phyloP scores from a whole-genome alignment of 139 green algal genomes.

The Tetradesmus lagerheimii region DNA sequence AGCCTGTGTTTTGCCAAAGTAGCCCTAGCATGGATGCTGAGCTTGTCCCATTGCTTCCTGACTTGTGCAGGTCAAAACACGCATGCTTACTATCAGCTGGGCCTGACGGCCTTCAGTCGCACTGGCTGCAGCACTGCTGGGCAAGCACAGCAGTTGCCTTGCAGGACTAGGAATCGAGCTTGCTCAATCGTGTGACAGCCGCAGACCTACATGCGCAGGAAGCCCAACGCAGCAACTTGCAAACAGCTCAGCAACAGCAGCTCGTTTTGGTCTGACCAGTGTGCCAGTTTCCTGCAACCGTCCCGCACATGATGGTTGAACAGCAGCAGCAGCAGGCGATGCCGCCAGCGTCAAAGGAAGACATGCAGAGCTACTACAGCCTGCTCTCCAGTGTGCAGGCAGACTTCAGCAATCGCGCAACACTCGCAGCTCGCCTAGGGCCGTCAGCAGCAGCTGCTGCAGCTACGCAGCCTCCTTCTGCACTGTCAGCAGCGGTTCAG shows the following conservation, averaged over 20 bases:
- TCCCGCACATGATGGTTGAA: not conserved
- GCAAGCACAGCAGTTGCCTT: too few relatives aligned
- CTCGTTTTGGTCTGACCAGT: not conserved
- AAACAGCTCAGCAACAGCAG: not conserved
- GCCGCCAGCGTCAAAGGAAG: not conserved
- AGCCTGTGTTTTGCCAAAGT: too few relatives aligned
- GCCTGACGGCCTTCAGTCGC: not conserved
- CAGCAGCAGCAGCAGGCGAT: not conserved
- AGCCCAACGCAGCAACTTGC: too few relatives aligned
- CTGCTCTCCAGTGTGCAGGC: not conserved
- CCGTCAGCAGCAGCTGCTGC: not conserved
- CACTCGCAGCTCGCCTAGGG: not conserved
- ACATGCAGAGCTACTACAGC: not conserved
- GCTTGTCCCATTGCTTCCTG: not conserved
- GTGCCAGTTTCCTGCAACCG: not conserved
- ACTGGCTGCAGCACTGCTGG: not conserved
- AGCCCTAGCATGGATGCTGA: too few relatives aligned
- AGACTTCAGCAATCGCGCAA: not conserved
- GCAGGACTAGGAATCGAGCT: too few relatives aligned
- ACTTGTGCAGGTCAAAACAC: not conserved
- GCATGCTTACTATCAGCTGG: not conserved
- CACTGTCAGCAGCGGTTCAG: not conserved
- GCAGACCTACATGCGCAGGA: too few relatives aligned
- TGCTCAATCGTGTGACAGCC: too few relatives aligned
- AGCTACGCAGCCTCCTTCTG: not conserved